Percentiles rank a stretch among this genome's conserved stretches.
phyloP scores from a whole-genome alignment of 2,329 filamentous ascomycete genomes.

The Penicillium italicum region DNA sequence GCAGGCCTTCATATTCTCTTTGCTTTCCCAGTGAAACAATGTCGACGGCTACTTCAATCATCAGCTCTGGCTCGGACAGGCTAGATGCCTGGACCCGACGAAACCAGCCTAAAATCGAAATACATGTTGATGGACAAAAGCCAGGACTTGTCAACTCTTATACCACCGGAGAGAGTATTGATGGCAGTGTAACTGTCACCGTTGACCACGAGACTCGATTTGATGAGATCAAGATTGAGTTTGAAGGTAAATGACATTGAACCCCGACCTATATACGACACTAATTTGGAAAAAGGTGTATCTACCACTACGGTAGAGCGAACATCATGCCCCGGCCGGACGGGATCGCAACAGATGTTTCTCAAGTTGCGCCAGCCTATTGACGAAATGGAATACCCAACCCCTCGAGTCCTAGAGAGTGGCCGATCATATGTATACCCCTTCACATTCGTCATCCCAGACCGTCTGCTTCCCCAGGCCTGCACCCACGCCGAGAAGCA shows the following conservation, averaged over 20 bases:
- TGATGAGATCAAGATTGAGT: conserved; percentile 57
- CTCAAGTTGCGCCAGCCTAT: conserved; percentile 61
- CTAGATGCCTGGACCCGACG: conserved; percentile 29
- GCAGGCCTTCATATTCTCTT: background rate
- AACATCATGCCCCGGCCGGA: conserved; percentile 51
- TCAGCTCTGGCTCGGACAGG: conserved; percentile 26
- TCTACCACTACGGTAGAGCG: conserved; percentile 55
- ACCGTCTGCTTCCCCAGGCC: conserved; percentile 56
- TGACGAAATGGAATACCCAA: conserved; percentile 51
- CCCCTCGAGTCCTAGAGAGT: conserved; percentile 53
- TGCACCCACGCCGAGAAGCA: conserved; percentile 55
- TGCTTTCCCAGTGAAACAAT: conserved; percentile 6
- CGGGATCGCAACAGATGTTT: conserved; percentile 58
- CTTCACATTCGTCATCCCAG: conserved; percentile 62
- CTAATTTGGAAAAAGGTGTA: conserved; percentile 38
- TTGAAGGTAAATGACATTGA: conserved; percentile 46
- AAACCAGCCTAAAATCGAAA: conserved; percentile 31
- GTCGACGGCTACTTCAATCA: conserved; percentile 24
- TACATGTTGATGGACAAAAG: conserved; percentile 30
- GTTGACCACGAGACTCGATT: conserved; percentile 53
- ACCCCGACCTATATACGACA: background rate
- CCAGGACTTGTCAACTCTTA: conserved; percentile 46
- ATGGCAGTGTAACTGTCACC: conserved; percentile 52
- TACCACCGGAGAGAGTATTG: conserved; percentile 56
- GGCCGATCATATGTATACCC: conserved; percentile 57